Evolutionary conservation across 495 filamentous ascomycete species (phyloP).

Genomic region (Penicillium verhagenii): DNA sequence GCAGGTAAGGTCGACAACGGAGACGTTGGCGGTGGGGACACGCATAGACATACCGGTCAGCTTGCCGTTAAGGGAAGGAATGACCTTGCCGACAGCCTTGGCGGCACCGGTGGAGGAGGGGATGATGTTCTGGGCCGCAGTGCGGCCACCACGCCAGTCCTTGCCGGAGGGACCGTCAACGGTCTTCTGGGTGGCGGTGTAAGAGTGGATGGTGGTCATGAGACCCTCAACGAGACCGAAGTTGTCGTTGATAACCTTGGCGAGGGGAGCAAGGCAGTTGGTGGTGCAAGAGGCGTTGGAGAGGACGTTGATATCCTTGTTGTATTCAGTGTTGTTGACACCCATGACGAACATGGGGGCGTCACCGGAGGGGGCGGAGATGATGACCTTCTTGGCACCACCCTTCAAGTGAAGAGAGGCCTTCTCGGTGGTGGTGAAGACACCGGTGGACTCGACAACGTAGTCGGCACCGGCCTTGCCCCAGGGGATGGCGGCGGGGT

Average conservation of each 20-base stretch:
- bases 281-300: constrained; percentile 99
- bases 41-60: constrained; percentile 99
- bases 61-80: constrained; percentile 96
- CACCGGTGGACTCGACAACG: constrained; percentile 98
- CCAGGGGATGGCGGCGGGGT: constrained; percentile 93
- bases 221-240: constrained; percentile 97
- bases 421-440: constrained; percentile 98
- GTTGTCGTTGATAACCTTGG: constrained; percentile 98
- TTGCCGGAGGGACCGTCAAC: constrained; percentile 96
- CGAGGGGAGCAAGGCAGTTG: constrained; percentile 98
- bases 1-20: constrained; percentile 95
- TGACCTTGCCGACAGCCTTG: constrained; percentile 99
- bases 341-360: constrained; percentile 99
- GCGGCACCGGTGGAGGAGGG: constrained; percentile 98
- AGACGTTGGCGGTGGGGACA: constrained; percentile 98
- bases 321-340: constrained; percentile 94
- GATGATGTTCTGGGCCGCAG: constrained; percentile 99
- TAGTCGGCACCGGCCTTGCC: constrained; percentile 83
- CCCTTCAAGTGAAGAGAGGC: constrained; percentile 94
- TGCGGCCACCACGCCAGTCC: constrained; percentile 99
- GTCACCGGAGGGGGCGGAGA: constrained; percentile 98
- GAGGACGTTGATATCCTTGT: constrained; percentile 82
- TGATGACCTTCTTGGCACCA: constrained; percentile 99
- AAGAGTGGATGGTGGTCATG: constrained; percentile 99
- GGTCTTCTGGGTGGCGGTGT: constrained; percentile 99